Evolutionary conservation across 805 yeast genomes (phyloP).

Genomic region (Geotrichum ghanense): DNA sequence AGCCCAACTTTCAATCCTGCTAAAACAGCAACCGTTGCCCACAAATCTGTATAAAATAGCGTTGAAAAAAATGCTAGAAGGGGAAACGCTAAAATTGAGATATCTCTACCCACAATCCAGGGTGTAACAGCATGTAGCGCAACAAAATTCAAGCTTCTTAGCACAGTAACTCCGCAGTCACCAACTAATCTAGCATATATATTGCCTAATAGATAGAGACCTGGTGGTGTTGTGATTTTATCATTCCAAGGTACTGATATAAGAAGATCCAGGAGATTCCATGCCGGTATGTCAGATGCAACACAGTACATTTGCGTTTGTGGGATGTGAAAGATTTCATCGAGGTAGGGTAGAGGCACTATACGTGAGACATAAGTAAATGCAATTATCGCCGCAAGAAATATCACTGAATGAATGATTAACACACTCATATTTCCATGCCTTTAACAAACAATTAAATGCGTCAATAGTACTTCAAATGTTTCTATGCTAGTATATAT

Average conservation of each 20-base stretch:
- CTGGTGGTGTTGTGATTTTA: constrained; percentile 96
- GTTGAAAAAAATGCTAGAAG: constrained; percentile 60
- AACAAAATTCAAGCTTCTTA: constrained; percentile 50
- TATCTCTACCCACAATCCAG: constrained; percentile 15
- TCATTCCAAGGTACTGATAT: constrained; percentile 66
- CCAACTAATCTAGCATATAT: constrained; percentile 11
- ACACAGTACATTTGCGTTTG: constrained; percentile 62
- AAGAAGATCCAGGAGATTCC: background rate
- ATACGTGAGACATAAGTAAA: background rate
- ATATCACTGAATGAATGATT: background rate
- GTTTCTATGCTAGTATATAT: too few relatives aligned
- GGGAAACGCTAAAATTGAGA: constrained; percentile 45
- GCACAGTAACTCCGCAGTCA: constrained; percentile 26
- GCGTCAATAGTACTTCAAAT: too few relatives aligned
- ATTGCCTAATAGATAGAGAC: constrained; percentile 50
- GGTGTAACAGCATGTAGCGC: constrained; percentile 27
- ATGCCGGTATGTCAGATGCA: constrained; percentile 24
- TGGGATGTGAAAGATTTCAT: constrained; percentile 77
- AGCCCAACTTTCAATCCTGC: constrained; percentile 35
- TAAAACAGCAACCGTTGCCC: constrained; percentile 69
- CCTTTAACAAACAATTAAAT: too few relatives aligned
- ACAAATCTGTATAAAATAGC: constrained; percentile 84
- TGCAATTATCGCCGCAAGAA: background rate
- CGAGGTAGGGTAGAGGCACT: constrained; percentile 28
- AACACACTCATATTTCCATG: background rate